Evolutionary conservation across 1,284 basidiomycete species (phyloP).

Genomic region (Exobasidium cylindrosporum): DNA sequence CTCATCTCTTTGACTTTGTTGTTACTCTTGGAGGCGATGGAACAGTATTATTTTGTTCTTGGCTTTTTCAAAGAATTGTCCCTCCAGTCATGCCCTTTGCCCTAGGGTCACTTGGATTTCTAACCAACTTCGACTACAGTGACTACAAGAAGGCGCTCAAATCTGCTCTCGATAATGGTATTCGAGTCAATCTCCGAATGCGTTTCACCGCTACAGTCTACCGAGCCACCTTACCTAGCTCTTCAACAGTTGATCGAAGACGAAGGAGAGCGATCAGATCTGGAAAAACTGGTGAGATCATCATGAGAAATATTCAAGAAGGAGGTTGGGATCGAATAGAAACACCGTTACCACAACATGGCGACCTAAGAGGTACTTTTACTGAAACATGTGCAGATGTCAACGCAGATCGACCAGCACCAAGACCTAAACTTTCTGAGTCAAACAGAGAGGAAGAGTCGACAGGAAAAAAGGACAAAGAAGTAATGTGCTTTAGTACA

Average conservation of each 20-base stretch:
- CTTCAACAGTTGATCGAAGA: constrained; percentile 29
- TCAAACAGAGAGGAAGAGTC: constrained; percentile 11
- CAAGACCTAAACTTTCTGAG: too few species aligned
- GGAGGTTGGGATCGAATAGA: constrained; percentile 51
- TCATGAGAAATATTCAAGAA: constrained; percentile 45
- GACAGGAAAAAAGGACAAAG: constrained; percentile 71
- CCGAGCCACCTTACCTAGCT: constrained; percentile 39
- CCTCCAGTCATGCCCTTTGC: constrained; percentile 96
- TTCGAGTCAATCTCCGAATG: constrained; percentile 97
- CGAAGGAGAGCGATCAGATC: constrained; percentile 44
- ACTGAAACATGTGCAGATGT: constrained; percentile 4
- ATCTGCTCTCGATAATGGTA: constrained; percentile 83
- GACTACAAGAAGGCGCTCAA: constrained; percentile 85
- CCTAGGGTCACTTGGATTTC: constrained; percentile 94
- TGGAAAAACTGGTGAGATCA: constrained; percentile 51
- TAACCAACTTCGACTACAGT: constrained; percentile 95
- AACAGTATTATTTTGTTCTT: constrained; percentile 96
- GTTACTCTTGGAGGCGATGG: constrained; percentile 94
- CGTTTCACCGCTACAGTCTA: constrained; percentile 98
- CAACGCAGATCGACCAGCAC: constrained; percentile 10
- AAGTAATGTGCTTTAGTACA: constrained; percentile 97
- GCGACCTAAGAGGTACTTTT: background rate
- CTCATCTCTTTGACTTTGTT: constrained; percentile 96
- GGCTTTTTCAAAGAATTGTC: constrained; percentile 97
- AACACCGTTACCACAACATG: constrained; percentile 17